Base-by-base conservation (phyloP, 2,329 filamentous ascomycete genomes). In the Rutstroemia sp. region DNA sequence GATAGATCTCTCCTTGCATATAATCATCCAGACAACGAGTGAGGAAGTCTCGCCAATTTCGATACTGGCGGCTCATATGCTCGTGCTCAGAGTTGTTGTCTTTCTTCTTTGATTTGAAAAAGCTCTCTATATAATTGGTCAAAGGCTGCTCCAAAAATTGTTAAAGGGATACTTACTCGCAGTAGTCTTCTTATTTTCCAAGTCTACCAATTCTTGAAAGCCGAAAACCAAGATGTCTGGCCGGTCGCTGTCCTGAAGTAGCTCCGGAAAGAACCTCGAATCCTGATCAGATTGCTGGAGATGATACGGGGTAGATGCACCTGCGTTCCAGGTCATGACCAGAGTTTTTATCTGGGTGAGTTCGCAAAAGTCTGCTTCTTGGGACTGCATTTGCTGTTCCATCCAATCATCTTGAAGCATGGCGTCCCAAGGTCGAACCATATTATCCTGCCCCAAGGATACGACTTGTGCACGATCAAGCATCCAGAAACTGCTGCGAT, bases 191-290 rank as follows among this genome's bases (percentile, higher is more conserved):
- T 97, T 97, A 73, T 99, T 90, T 71, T 99, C 94, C 7, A 99
- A 77, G 68, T 99, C 94, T 4, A 99, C 94, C n/a, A 99, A 79
- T 72, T 99, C 94, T 71, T 99, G 94, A 71, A 99, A 99, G 1
- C 92, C 92, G 75, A 99, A 99, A 0, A 97, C 82, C 2, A 97
- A 74, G 50, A 99, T 91, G 64, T 97, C 94, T 0, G 94, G 90
- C 7, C 87, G 84, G 41, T 86, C 81, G 60, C 87, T 85, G n/a
- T 81, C 82, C 61, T 86, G 81, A 25, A 99, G 77, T 16, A 95
- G 79, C 57, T 92, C 83, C 62, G 85, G 83, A 67, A 97, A 88
- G 70, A 97, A 97, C 45, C 79, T 78, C 10, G 82, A 81, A 66
- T 95, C 90, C 53, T 81, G 75, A 30, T 82, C 79, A 1, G 83